These are phyloP conservation scores for Peronospora farinosa DNA, from an alignment of 352 stramenopile genomes.

Conservation along the genomic window DNA sequence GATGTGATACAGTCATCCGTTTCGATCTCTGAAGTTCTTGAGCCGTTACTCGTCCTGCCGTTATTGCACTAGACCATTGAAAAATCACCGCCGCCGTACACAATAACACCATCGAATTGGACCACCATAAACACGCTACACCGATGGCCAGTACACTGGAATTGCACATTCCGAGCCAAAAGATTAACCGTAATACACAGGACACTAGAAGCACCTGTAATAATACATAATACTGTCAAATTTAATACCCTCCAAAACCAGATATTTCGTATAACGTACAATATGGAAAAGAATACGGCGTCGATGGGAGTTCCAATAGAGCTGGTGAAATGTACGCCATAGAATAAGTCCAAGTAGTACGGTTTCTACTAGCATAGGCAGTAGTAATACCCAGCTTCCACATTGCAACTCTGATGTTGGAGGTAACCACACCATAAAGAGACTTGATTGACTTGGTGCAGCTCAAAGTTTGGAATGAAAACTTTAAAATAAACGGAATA, in stretches of 20 bases:
- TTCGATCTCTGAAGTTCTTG: constrained; percentile 46
- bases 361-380: constrained; percentile 43
- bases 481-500: neutral
- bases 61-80: constrained; percentile 58
- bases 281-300: constrained; percentile 54
- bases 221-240: neutral
- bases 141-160: constrained; percentile 25
- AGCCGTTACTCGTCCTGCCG: constrained; percentile 40
- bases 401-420: constrained; percentile 26
- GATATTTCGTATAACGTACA: constrained; percentile 19
- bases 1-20: constrained; percentile 42
- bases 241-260: neutral
- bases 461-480: neutral
- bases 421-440: constrained; percentile 38
- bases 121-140: constrained; percentile 43
- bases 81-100: constrained; percentile 64
- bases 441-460: neutral
- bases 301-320: constrained; percentile 55
- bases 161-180: constrained; percentile 40
- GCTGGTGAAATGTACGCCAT: constrained; percentile 53
- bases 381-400: constrained; percentile 39
- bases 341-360: constrained; percentile 35
- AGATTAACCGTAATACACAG: constrained; percentile 35
- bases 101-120: constrained; percentile 60
- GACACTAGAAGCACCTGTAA: constrained; percentile 38